Evolutionary conservation across 306 rosid species (phyloP).

Genomic region (Arachis hypogaea): DNA sequence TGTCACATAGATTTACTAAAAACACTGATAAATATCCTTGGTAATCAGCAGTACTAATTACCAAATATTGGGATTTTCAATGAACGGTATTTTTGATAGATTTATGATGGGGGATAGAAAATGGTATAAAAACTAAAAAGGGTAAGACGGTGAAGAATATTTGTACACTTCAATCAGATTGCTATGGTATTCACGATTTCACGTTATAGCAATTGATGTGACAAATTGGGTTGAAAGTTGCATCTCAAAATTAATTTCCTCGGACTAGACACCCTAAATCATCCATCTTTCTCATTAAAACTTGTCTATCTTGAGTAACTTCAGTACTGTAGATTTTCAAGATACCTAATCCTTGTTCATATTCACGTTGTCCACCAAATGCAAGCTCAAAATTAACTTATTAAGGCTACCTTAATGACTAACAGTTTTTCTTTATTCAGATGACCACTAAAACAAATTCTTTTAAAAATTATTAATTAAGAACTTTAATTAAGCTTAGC

Average conservation of each 20-base stretch:
- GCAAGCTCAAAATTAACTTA: constrained; percentile 1
- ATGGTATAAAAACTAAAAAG: constrained; percentile 27
- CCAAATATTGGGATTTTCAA: constrained; percentile 22
- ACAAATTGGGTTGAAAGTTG: constrained; percentile 32
- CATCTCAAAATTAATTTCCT: constrained; percentile 32
- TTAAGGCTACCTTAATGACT: constrained; percentile 6
- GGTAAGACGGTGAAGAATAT: constrained; percentile 34
- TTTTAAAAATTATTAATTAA: too few species aligned
- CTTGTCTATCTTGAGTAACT: constrained; percentile 22
- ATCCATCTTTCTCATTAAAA: constrained; percentile 40
- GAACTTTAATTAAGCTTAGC: too few species aligned
- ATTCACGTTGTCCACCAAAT: neutral
- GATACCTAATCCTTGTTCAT: neutral
- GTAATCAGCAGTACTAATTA: constrained; percentile 4
- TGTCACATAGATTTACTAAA: constrained; percentile 11
- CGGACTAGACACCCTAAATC: constrained; percentile 31
- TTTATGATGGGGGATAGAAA: constrained; percentile 31
- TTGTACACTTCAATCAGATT: constrained; percentile 10
- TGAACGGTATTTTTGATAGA: neutral
- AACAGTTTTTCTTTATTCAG: too few species aligned
- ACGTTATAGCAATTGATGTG: neutral
- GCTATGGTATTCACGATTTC: constrained; percentile 18
- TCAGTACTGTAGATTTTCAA: constrained; percentile 13
- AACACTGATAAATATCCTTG: neutral
- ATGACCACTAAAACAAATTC: too few species aligned